Conservation (phyloP, 2,329 filamentous ascomycete species). For the Penicillium thymicola region DNA sequence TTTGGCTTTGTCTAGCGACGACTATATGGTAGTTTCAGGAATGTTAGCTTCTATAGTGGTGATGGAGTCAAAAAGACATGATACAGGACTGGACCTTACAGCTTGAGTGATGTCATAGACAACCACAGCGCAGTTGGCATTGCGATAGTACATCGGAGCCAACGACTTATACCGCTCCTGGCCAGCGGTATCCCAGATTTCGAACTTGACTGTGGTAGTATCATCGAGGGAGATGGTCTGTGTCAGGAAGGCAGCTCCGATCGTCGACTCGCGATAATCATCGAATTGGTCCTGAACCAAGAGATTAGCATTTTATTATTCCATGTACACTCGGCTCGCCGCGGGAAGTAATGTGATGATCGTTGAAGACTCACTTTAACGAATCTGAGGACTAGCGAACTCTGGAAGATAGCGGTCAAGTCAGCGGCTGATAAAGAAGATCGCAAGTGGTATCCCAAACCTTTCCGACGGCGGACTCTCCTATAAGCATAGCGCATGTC, state of each 20-base stretch:
- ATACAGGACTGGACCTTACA: constrained; percentile 54
- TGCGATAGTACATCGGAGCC: constrained; percentile 99
- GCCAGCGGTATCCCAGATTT: constrained; percentile 98
- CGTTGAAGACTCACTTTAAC: constrained; percentile 72
- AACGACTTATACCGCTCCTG: constrained; percentile 99
- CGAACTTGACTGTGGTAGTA: constrained; percentile 97
- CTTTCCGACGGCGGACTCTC: constrained; percentile 99
- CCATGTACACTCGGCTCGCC: neutral
- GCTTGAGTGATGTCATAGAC: constrained; percentile 99
- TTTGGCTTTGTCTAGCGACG: constrained; percentile 97
- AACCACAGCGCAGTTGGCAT: constrained; percentile 98
- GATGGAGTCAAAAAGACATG: constrained; percentile 2
- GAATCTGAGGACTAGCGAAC: constrained; percentile 94
- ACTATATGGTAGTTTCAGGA: constrained; percentile 50
- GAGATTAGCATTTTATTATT: constrained; percentile 9
- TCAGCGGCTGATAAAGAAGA: constrained; percentile 26
- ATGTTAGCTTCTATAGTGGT: constrained; percentile 14
- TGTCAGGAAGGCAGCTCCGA: constrained; percentile 96
- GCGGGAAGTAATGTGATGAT: neutral
- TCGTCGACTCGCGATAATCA: constrained; percentile 94
- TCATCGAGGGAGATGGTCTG: constrained; percentile 98
- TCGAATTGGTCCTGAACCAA: constrained; percentile 88
- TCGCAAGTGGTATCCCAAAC: constrained; percentile 45
- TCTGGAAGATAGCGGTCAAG: constrained; percentile 55
- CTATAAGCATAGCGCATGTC: constrained; percentile 48